phyloP scores from a whole-genome alignment of 2,329 filamentous ascomycete genomes.

The Fusarium fujikuroi region DNA sequence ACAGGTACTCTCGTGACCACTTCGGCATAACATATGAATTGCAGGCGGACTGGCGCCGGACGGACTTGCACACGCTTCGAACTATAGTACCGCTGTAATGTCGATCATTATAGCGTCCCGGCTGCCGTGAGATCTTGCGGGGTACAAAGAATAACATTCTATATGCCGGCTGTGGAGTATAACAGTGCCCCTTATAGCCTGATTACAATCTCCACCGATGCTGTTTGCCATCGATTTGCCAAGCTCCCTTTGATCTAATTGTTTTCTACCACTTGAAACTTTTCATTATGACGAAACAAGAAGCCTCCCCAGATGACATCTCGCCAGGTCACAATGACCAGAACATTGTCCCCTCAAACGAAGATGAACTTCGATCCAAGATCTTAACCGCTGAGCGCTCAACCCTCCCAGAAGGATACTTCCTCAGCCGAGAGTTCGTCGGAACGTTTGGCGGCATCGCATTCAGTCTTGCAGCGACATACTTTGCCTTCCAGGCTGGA shows the following conservation, averaged over 20 bases:
- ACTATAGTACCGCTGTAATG: neutral
- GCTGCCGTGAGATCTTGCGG: neutral
- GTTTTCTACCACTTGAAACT: accelerated
- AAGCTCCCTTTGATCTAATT: neutral
- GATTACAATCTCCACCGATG: neutral
- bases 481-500: neutral
- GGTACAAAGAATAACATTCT: neutral
- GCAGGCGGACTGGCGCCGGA: neutral
- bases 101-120: neutral
- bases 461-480: neutral
- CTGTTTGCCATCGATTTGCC: neutral
- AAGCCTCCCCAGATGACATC: neutral
- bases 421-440: neutral
- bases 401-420: neutral
- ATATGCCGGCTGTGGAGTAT: neutral
- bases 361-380: neutral
- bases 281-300: neutral
- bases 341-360: neutral
- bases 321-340: neutral
- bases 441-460: neutral
- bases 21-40: neutral
- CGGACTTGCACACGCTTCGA: neutral
- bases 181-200: neutral
- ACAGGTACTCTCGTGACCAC: neutral
- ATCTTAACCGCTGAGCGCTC: neutral